Base-by-base conservation (phyloP, 176 grass and related monocot species). In the Paspalum notatum region DNA sequence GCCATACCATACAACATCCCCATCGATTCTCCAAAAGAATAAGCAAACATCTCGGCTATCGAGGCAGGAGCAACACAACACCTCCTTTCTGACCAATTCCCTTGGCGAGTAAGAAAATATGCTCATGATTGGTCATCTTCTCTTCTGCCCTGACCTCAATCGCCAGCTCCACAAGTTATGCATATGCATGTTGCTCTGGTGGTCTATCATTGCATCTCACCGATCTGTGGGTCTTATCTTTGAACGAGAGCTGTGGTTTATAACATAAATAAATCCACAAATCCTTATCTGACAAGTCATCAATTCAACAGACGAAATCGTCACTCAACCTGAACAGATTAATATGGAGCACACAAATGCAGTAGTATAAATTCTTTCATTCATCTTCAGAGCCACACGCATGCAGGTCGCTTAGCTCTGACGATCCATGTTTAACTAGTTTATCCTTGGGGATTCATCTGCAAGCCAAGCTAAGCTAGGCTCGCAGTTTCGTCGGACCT, bases 101-200 rank as follows among this genome's bases (percentile, higher is more conserved):
- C 63, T 84, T 89, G 0, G 2, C 2, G 27, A 48, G 3, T 14
- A 90, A 85, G 83, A n/a, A 67, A 85, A 66, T 77, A 63, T 15
- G 65, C 78, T 89, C 62, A 89, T 89, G 87, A 89, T 85, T 85
- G 87, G 42, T 72, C 87, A 85, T 32, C 74, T 66, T 55, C 47
- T 4, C 47, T 4, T 59, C 72, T 68, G 69, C 24, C 52, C 61
- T 80, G 75, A 75, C 72, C 77, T 46, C 68, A 73, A n/a, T 54
- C 12, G 56, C 65, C 9, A 14, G 12, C 65, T 80, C 84, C 69
- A 16, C 54, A 89, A 89, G 69, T 44, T 62, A 74, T 67, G 50
- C 74, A 58, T 56, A 65, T 20, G 38, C 22, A 37, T 20, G 14
- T 61, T 71, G 37, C 20, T 40, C 68, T 71, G 68, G 46, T 71